Evolutionary conservation across 176 grass and related monocot species (phyloP).

Genomic region (Areca catechu): DNA sequence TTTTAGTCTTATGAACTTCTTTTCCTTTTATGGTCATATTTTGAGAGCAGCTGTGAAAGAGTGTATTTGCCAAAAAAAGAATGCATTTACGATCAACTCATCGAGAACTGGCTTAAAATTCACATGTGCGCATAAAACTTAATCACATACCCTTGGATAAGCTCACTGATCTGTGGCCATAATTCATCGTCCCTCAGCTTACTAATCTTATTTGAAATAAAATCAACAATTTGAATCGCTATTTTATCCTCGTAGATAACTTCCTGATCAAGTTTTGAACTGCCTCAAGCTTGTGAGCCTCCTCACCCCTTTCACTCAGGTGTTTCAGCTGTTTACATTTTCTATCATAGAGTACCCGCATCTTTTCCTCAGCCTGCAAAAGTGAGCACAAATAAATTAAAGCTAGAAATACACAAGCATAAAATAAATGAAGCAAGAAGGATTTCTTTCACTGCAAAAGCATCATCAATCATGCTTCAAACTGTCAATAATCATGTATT

Average conservation of each 20-base stretch:
- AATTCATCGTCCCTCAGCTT: conserved; percentile 86
- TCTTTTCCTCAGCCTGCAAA: conserved; percentile 69
- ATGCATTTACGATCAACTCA: too few relatives aligned
- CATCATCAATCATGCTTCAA: too few relatives aligned
- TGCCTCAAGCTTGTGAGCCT: conserved; percentile 61
- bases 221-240: conserved; percentile 82
- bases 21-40: too few relatives aligned
- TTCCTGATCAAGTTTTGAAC: conserved; percentile 63
- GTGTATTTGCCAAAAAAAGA: too few relatives aligned
- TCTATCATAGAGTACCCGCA: conserved; percentile 59
- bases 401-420: background rate
- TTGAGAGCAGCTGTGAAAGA: too few relatives aligned
- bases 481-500: too few relatives aligned
- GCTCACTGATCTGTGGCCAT: conserved; percentile 84
- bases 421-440: background rate
- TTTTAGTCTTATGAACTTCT: too few relatives aligned
- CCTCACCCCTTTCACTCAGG: conserved; percentile 71
- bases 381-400: background rate
- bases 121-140: background rate
- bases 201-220: conserved; percentile 86
- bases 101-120: too few relatives aligned
- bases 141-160: conserved; percentile 77
- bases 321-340: conserved; percentile 62
- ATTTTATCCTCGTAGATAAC: conserved; percentile 92
- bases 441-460: background rate